Conservation (phyloP, 495 filamentous ascomycete species). For the Daldinia concentrica region DNA sequence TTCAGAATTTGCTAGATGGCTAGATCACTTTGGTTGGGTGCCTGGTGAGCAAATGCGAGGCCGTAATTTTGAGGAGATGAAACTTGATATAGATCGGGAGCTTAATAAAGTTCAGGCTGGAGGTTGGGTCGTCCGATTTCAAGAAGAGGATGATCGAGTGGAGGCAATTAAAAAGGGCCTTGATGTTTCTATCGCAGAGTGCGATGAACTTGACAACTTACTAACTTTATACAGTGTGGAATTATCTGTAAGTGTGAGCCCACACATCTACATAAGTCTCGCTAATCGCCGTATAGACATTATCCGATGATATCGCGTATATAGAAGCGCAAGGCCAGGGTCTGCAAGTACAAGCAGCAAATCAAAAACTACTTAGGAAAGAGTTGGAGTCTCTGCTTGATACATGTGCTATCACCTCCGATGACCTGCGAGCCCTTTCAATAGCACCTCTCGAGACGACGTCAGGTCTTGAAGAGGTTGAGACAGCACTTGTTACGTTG, state of each 20-base stretch:
- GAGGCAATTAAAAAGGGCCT: slow-evolving; percentile 83
- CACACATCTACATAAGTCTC: not conserved
- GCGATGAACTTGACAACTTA: slow-evolving; percentile 92
- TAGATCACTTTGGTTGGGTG: slow-evolving; percentile 92
- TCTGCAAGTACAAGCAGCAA: slow-evolving; percentile 94
- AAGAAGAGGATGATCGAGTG: slow-evolving; percentile 89
- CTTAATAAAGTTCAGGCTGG: slow-evolving; percentile 89
- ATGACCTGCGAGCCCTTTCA: slow-evolving; percentile 76
- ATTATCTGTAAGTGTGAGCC: slow-evolving; percentile 73
- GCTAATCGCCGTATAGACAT: slow-evolving; percentile 70
- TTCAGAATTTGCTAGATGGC: slow-evolving; percentile 72
- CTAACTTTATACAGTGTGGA: slow-evolving; percentile 94
- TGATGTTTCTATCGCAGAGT: slow-evolving; percentile 88
- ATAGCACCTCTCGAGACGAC: slow-evolving; percentile 76
- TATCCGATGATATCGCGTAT: slow-evolving; percentile 94
- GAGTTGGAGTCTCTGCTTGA: slow-evolving; percentile 84
- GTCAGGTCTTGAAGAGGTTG: slow-evolving; percentile 76
- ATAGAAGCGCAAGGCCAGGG: slow-evolving; percentile 98
- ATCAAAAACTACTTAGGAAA: slow-evolving; percentile 91
- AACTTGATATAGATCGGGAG: slow-evolving; percentile 84
- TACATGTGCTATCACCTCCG: slow-evolving; percentile 83
- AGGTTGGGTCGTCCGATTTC: slow-evolving; percentile 87
- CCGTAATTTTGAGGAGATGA: slow-evolving; percentile 81
- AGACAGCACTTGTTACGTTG: slow-evolving; percentile 77
- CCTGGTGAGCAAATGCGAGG: slow-evolving; percentile 72